These are phyloP conservation scores for Phialocephala subalpina DNA, from an alignment of 2,329 filamentous ascomycete species.

Conservation along the genomic window DNA sequence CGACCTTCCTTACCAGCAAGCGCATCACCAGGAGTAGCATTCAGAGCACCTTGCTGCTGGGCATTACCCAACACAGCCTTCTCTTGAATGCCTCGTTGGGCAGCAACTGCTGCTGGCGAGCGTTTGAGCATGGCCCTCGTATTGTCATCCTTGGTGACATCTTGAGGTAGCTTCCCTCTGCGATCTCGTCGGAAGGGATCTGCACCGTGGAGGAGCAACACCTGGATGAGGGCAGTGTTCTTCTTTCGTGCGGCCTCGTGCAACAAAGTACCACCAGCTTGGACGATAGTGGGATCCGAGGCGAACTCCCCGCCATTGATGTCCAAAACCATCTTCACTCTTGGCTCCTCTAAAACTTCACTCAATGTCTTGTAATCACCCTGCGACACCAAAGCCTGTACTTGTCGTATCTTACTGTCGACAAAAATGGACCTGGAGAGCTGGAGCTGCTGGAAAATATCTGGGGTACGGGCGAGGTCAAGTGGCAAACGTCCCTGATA, in stretches of 20 bases:
- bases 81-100: slow-evolving; percentile 95
- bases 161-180: slow-evolving; percentile 94
- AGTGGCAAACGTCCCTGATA: slow-evolving; percentile 84
- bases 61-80: slow-evolving; percentile 90
- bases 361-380: slow-evolving; percentile 82
- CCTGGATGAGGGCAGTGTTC: slow-evolving; percentile 87
- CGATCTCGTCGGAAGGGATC: slow-evolving; percentile 96
- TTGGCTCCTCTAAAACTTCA: slow-evolving; percentile 81
- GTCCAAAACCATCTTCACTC: slow-evolving; percentile 86
- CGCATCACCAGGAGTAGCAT: slow-evolving; percentile 63
- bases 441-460: slow-evolving; percentile 95
- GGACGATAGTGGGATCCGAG: slow-evolving; percentile 78
- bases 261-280: slow-evolving; percentile 88
- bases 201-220: slow-evolving; percentile 90
- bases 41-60: slow-evolving; percentile 58
- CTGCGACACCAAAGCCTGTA: slow-evolving; percentile 78
- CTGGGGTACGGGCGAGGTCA: slow-evolving; percentile 88
- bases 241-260: slow-evolving; percentile 92
- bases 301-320: slow-evolving; percentile 92
- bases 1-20: slow-evolving; percentile 84
- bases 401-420: slow-evolving; percentile 83
- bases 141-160: slow-evolving; percentile 93
- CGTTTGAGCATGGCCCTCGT: slow-evolving; percentile 90
- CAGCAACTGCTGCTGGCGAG: slow-evolving; percentile 92
- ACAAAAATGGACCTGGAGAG: slow-evolving; percentile 89